Conservation (phyloP, 208 protist genomes). For the Leptomonas pyrrhocoris region DNA sequence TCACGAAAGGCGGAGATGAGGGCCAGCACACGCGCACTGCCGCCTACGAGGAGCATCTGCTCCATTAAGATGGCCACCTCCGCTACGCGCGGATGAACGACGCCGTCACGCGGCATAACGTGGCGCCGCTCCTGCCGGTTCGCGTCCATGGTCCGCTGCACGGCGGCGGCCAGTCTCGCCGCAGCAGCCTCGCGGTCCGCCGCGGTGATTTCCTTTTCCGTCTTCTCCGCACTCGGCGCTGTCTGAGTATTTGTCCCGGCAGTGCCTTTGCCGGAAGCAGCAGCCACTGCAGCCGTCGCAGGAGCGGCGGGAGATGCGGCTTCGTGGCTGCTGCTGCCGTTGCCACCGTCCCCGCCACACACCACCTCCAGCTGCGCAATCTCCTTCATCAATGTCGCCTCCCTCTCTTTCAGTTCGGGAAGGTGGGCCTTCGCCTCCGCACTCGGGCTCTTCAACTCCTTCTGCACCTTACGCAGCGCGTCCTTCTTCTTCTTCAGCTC, state of each 20-base stretch:
- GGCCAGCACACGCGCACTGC: constrained; percentile 74
- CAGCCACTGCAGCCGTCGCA: constrained; percentile 16
- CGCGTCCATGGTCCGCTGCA: constrained; percentile 34
- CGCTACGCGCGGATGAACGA: constrained; percentile 75
- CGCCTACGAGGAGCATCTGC: constrained; percentile 74
- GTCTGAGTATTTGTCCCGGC: background rate
- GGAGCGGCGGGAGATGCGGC: background rate
- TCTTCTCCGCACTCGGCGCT: background rate
- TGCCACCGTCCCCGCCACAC: background rate
- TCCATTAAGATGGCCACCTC: constrained; percentile 78
- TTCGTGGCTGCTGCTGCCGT: background rate
- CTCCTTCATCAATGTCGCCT: constrained; percentile 28
- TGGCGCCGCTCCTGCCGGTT: constrained; percentile 23
- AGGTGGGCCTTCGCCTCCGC: constrained; percentile 28
- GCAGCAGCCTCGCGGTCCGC: constrained; percentile 36
- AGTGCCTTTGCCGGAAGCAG: too few species aligned
- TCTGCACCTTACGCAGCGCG: constrained; percentile 52
- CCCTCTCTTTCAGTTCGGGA: constrained; percentile 41
- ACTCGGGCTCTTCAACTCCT: constrained; percentile 44
- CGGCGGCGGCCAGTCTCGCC: constrained; percentile 26
- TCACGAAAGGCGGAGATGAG: constrained; percentile 69
- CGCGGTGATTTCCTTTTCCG: constrained; percentile 33
- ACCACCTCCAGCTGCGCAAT: constrained; percentile 23
- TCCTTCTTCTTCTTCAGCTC: constrained; percentile 73
- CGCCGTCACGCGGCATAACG: constrained; percentile 22